phyloP scores from a whole-genome alignment of 169 alveolate species.

The Plasmodium blacklocki region DNA sequence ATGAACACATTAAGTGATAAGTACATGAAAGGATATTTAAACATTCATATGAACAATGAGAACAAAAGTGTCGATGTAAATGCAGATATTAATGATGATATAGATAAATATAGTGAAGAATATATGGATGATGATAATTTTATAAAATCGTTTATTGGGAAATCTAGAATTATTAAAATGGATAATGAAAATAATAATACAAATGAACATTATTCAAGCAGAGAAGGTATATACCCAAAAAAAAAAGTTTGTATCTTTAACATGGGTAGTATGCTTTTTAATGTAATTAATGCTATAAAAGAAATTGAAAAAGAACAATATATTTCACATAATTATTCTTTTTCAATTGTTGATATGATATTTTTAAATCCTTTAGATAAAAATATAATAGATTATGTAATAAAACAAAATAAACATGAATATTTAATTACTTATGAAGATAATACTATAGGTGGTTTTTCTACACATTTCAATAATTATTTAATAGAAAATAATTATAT shows the following conservation, averaged over 20 bases:
- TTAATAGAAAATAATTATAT: slow-evolving; percentile 51
- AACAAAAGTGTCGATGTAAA: too few species aligned
- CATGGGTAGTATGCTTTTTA: slow-evolving; percentile 71
- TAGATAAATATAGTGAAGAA: background rate
- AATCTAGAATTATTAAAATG: slow-evolving; percentile 49
- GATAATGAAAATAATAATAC: background rate
- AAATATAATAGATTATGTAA: slow-evolving; percentile 36
- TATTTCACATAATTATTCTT: slow-evolving; percentile 18
- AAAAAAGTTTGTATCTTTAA: slow-evolving; percentile 37
- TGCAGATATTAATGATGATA: too few species aligned
- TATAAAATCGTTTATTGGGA: slow-evolving; percentile 14
- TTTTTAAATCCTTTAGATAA: slow-evolving; percentile 66
- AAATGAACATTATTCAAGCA: background rate
- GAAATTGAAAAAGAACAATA: slow-evolving; percentile 28
- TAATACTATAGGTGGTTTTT: slow-evolving; percentile 64
- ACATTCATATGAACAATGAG: slow-evolving; percentile 18
- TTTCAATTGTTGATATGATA: slow-evolving; percentile 63
- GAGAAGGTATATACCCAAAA: background rate
- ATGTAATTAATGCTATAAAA: slow-evolving; percentile 51
- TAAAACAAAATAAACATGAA: slow-evolving; percentile 37
- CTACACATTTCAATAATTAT: slow-evolving; percentile 66
- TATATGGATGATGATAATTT: background rate
- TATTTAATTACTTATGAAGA: slow-evolving; percentile 54
- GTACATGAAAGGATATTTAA: slow-evolving; percentile 18
- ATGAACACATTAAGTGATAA: slow-evolving; percentile 28